Evolutionary conservation across 805 yeast genomes (phyloP), one percentile per base, ranked within the genome.

Genomic region (Starmerella geochares): DNA sequence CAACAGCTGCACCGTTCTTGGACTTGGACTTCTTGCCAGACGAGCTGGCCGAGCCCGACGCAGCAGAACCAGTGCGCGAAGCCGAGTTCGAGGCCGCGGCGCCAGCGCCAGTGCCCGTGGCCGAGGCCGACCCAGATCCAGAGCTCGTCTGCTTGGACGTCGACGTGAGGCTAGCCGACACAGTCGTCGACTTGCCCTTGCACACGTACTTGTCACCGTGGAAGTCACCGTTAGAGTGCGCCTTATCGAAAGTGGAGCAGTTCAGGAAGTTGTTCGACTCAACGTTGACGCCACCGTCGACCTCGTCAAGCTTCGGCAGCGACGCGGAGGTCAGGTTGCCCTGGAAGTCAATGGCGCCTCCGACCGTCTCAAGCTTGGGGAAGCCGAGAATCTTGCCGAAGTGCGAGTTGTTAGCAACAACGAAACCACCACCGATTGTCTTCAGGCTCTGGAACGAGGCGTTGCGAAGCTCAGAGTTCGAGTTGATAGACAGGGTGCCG

Each of bases 401-500:
- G 49, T 75, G 69, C 58, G 85, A 71, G 83, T 92, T 92, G 80
- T 87, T 86, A 57, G 84, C 79, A 65, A 92, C 73, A 62, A 77
- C 81, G 69, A 92, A 84, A 70, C 96, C 98, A 78, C 98, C 97
- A 67, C 90, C 94, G 62, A 92, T 73, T 45, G 76, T 57, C 54
- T 80, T 73, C 70, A 92, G 78, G 65, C 75, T 67, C 47, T 83
- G 72, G 75, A 86, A 82, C 58, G 81, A 79, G 53, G 84, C 59
- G 60, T 72, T 75, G 61, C 77, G 76, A 68, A 92, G 78, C 49
- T 83, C 76, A 55, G 77, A 75, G 77, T 92, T 92, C 59, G 81
- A 73, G 66, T 71, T 71, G 63, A 92, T 70, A 58, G 88, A 70
- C 62, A 92, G 77, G 58, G 95, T 79, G 62, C 83, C 86, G 20